Conservation (phyloP, 2,329 filamentous ascomycete genomes). For the Bipolaris gigantea region DNA sequence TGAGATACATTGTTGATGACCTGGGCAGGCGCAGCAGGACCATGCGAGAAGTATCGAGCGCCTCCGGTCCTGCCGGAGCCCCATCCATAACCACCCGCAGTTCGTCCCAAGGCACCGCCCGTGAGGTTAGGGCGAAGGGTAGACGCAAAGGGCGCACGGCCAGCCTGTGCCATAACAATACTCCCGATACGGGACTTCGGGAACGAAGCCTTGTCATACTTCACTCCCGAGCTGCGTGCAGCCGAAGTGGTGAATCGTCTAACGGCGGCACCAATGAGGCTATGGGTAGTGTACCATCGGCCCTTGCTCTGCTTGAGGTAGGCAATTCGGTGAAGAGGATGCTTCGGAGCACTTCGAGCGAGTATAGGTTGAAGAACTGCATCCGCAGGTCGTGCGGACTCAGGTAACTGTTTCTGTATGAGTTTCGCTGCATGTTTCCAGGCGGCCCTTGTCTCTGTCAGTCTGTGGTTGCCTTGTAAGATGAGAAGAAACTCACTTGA, state of each 20-base stretch:
- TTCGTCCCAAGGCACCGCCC: conserved; percentile 79
- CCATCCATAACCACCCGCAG: conserved; percentile 83
- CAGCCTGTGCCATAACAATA: conserved; percentile 65
- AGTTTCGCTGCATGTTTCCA: conserved; percentile 53
- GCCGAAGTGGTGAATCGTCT: conserved; percentile 58
- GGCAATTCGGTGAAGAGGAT: conserved; percentile 64
- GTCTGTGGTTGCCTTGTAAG: not conserved
- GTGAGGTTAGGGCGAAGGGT: conserved; percentile 90
- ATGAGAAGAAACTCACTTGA: conserved; percentile 38
- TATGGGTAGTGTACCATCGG: conserved; percentile 64
- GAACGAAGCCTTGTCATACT: conserved; percentile 56
- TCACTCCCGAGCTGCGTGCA: conserved; percentile 42
- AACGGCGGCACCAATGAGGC: conserved; percentile 48
- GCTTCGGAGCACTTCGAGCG: conserved; percentile 58
- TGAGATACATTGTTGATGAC: conserved; percentile 95
- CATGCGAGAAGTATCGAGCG: conserved; percentile 86
- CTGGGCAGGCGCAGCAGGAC: conserved; percentile 80
- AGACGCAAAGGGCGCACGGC: conserved; percentile 81
- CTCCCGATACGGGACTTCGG: conserved; percentile 60
- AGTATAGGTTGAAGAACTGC: conserved; percentile 62
- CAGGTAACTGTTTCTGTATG: conserved; percentile 50
- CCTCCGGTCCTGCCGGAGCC: conserved; percentile 71
- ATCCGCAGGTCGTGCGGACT: conserved; percentile 48
- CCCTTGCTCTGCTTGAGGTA: conserved; percentile 66
- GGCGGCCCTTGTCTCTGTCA: conserved; percentile 46